Conservation (phyloP, 768 basidiomycete species). For the Termitomyces sp. region DNA sequence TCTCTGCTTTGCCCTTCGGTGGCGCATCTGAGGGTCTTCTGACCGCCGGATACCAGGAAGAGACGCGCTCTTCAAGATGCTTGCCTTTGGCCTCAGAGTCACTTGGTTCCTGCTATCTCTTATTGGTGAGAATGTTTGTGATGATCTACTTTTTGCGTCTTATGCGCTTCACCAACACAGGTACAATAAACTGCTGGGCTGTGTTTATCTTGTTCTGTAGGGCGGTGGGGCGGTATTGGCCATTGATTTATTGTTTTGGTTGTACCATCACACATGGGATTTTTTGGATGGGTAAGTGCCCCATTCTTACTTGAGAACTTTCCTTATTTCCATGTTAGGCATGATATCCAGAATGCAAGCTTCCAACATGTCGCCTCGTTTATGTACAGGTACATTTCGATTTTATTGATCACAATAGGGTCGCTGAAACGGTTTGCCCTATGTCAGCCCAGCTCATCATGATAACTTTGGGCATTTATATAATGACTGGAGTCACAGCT, state of each 20-base stretch:
- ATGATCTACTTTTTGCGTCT: neutral
- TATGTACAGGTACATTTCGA: slow-evolving; percentile 46
- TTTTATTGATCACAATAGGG: neutral
- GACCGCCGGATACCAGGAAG: neutral
- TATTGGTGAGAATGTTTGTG: slow-evolving; percentile 31
- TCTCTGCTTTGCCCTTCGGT: neutral
- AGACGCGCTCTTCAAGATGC: slow-evolving; percentile 29
- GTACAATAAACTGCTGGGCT: slow-evolving; percentile 45
- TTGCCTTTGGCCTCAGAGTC: slow-evolving; percentile 50
- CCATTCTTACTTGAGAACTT: neutral
- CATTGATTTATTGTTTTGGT: slow-evolving; percentile 42
- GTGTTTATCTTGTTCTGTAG: slow-evolving; percentile 40
- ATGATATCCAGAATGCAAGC: slow-evolving; percentile 64
- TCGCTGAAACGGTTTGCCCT: neutral
- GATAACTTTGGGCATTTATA: slow-evolving; percentile 36
- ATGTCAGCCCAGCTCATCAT: slow-evolving; percentile 36
- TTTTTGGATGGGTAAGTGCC: slow-evolving; percentile 52
- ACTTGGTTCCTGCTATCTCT: slow-evolving; percentile 55
- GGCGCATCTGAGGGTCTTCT: neutral
- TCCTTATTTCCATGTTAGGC: slow-evolving; percentile 29
- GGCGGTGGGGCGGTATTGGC: slow-evolving; percentile 41
- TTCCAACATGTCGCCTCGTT: slow-evolving; percentile 46
- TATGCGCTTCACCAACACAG: slow-evolving; percentile 23
- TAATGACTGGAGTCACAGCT: slow-evolving; percentile 38
- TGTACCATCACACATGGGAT: slow-evolving; percentile 47